These are phyloP conservation scores for Coelastrella sp. DNA, from an alignment of 139 green algal species.

Conservation along the genomic window DNA sequence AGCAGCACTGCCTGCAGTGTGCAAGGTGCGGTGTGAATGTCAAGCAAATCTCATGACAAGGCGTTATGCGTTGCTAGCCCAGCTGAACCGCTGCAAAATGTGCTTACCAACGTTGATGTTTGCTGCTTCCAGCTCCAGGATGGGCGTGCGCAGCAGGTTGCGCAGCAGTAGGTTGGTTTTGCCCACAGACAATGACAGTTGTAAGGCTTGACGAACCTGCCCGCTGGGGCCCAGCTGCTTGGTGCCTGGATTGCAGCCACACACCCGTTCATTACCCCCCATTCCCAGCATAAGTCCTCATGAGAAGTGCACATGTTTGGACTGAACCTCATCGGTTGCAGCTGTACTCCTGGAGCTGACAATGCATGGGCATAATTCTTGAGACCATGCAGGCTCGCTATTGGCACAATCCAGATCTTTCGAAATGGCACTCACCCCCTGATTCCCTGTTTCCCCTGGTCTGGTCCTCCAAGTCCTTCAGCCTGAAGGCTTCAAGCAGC, in stretches of 20 bases:
- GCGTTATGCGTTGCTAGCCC: no score
- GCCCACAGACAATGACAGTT: slow-evolving; percentile 62
- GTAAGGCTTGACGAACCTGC: slow-evolving; percentile 48
- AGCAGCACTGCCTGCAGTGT: neutral
- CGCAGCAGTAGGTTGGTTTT: slow-evolving; percentile 66
- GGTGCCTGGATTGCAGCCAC: neutral
- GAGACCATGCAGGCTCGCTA: no score
- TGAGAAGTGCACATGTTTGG: no score
- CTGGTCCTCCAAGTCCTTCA: slow-evolving; percentile 28
- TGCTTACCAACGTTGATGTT: slow-evolving; percentile 36
- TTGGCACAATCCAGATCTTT: neutral
- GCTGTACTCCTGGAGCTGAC: no score
- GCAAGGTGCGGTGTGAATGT: neutral
- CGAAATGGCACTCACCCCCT: neutral
- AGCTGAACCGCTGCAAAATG: neutral
- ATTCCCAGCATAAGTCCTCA: neutral
- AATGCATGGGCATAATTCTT: no score
- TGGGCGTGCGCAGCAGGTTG: slow-evolving; percentile 65
- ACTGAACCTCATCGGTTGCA: no score
- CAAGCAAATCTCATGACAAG: no score
- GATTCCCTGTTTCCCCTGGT: neutral
- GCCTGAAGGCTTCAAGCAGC: slow-evolving; percentile 31
- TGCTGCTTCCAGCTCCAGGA: slow-evolving; percentile 72
- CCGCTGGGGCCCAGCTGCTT: neutral
- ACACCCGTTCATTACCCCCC: no score